These are phyloP conservation scores for Filobasidium floriforme DNA, from an alignment of 768 basidiomycete genomes.

Conservation along the genomic window DNA sequence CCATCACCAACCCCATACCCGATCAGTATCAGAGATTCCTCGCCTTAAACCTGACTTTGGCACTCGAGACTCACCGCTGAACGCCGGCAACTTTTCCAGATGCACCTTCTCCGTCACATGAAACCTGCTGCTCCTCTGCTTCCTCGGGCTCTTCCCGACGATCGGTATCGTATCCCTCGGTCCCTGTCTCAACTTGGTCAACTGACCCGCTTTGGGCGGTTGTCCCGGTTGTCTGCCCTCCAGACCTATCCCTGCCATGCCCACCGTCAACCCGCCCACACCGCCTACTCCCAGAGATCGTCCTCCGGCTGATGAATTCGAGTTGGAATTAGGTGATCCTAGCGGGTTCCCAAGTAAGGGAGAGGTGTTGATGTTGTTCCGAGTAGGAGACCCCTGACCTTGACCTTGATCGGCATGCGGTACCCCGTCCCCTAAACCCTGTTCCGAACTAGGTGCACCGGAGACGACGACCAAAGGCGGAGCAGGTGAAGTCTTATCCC, in stretches of 20 bases:
- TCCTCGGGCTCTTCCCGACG: slow-evolving; percentile 79
- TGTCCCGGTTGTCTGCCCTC: slow-evolving; percentile 24
- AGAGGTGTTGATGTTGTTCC: neutral
- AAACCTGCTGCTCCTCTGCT: slow-evolving; percentile 94
- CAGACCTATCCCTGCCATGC: slow-evolving; percentile 3
- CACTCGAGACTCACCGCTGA: slow-evolving; percentile 48
- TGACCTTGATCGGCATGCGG: neutral
- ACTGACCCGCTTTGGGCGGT: slow-evolving; percentile 45
- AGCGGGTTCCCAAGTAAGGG: no score
- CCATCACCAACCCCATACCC: slow-evolving; percentile 28
- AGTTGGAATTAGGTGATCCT: neutral
- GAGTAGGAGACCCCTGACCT: slow-evolving; percentile 14
- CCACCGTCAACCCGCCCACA: neutral
- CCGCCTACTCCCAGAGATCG: slow-evolving; percentile 2
- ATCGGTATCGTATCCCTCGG: slow-evolving; percentile 97
- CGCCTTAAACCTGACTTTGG: neutral
- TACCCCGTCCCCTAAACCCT: slow-evolving; percentile 39
- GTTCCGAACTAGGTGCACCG: slow-evolving; percentile 39
- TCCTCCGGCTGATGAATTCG: slow-evolving; percentile 1
- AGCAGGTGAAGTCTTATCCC: slow-evolving; percentile 44
- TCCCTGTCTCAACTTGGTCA: slow-evolving; percentile 40
- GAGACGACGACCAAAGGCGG: slow-evolving; percentile 47
- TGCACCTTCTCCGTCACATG: slow-evolving; percentile 94
- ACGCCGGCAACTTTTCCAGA: slow-evolving; percentile 85
- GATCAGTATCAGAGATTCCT: neutral